Conservation (phyloP, 2,329 filamentous ascomycete species). For the Leptographium lundbergii region DNA sequence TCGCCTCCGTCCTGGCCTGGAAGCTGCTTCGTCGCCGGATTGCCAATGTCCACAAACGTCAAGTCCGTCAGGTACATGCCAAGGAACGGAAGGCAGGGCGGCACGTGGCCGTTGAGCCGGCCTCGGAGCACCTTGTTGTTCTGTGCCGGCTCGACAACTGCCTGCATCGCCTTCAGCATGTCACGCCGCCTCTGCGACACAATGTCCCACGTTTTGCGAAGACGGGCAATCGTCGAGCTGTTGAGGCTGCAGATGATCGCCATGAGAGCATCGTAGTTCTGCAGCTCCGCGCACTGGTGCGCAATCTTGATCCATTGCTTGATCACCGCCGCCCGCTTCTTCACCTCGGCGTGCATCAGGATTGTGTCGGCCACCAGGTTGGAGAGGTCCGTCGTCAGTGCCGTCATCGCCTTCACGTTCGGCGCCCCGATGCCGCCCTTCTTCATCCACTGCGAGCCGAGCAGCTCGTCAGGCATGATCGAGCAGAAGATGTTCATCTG, state of each 20-base stretch:
- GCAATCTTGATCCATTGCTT: constrained; percentile 99
- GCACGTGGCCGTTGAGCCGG: constrained; percentile 71
- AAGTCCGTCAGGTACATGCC: constrained; percentile 94
- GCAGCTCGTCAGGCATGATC: constrained; percentile 82
- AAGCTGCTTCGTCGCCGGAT: constrained; percentile 71
- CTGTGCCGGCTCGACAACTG: constrained; percentile 77
- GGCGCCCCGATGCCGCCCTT: constrained; percentile 65
- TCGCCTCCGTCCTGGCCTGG: constrained; percentile 32
- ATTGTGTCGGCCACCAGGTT: constrained; percentile 92
- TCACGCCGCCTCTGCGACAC: constrained; percentile 75
- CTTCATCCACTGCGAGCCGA: constrained; percentile 91
- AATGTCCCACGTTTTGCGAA: constrained; percentile 85
- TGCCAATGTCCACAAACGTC: constrained; percentile 91
- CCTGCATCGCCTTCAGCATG: constrained; percentile 63
- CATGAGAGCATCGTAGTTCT: constrained; percentile 96
- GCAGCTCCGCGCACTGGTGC: constrained; percentile 70
- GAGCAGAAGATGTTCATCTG: constrained; percentile 85
- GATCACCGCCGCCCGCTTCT: constrained; percentile 80
- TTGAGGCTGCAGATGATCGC: constrained; percentile 92
- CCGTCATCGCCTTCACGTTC: constrained; percentile 90
- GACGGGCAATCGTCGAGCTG: constrained; percentile 75
- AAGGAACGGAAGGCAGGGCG: constrained; percentile 87
- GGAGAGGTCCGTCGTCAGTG: constrained; percentile 80
- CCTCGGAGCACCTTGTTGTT: constrained; percentile 83
- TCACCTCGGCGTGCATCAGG: constrained; percentile 73